Evolutionary conservation across 208 protist species (phyloP).

Genomic region (Willaertia magna): DNA sequence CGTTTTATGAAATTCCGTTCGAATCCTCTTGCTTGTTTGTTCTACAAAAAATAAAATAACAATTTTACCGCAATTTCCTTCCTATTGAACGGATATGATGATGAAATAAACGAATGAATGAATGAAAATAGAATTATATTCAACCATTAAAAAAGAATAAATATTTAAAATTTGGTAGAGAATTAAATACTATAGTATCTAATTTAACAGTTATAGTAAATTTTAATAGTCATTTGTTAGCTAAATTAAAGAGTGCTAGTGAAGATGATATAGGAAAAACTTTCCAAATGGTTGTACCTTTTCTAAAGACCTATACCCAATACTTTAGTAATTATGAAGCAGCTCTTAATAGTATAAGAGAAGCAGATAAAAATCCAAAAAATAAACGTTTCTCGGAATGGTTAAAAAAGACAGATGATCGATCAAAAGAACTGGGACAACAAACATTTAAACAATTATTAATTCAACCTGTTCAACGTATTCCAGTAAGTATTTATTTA

Average conservation of each 20-base stretch:
- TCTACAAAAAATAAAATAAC: too few species aligned
- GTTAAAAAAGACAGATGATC: not conserved
- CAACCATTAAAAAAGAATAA: not conserved
- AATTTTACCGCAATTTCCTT: too few species aligned
- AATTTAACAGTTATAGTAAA: not conserved
- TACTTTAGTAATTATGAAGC: slow-evolving; percentile 1
- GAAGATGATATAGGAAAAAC: not conserved
- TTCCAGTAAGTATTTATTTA: not conserved
- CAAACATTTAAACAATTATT: not conserved
- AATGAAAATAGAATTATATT: not conserved
- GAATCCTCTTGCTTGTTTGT: too few species aligned
- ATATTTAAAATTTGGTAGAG: not conserved
- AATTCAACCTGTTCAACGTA: slow-evolving; percentile 3
- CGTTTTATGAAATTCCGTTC: too few species aligned
- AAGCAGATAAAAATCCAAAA: not conserved
- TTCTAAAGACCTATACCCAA: not conserved
- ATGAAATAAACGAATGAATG: too few species aligned
- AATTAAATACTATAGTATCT: not conserved
- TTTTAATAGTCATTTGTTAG: not conserved
- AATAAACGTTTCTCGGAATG: not conserved
- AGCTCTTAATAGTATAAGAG: not conserved
- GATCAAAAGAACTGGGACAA: not conserved
- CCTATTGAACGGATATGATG: too few species aligned
- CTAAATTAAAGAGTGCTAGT: not conserved
- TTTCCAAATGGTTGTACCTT: not conserved